A percentile compares a stretch with the other conserved stretches of the same genome.
phyloP scores from a whole-genome alignment of 257 asterid genomes.

The Echites panduratus region DNA sequence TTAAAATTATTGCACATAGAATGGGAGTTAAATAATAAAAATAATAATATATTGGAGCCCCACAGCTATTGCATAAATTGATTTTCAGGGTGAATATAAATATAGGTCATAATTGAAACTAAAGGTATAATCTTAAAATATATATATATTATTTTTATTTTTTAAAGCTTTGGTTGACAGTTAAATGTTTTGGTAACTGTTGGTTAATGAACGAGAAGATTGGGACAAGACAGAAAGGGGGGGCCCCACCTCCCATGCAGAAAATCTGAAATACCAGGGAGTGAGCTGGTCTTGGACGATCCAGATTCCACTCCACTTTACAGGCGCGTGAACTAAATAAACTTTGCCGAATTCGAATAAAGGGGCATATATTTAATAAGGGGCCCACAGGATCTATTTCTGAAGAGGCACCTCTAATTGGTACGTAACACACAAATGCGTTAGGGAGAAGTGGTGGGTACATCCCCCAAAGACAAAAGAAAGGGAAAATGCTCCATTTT shows the following conservation, averaged over 20 bases:
- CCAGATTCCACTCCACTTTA: background rate
- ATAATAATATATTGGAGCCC: no score
- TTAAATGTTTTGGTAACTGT: background rate
- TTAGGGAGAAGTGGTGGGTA: background rate
- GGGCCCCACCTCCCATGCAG: no score
- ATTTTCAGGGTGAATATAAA: no score
- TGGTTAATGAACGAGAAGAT: background rate
- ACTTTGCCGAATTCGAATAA: background rate
- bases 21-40: no score
- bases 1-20: no score
- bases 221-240: background rate
- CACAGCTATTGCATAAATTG: no score
- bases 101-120: no score
- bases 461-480: background rate
- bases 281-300: no score
- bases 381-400: slow-evolving; percentile 7
- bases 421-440: slow-evolving; percentile 22
- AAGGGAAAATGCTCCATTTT: background rate
- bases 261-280: slow-evolving; percentile 7
- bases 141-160: no score
- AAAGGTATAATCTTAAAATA: no score
- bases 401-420: slow-evolving; percentile 9
- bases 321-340: background rate
- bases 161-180: no score
- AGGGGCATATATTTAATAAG: background rate